Percentiles rank a stretch among this genome's conserved stretches.
Conservation (phyloP, 2,329 filamentous ascomycete species). For the Aspergillus uvarum region DNA sequence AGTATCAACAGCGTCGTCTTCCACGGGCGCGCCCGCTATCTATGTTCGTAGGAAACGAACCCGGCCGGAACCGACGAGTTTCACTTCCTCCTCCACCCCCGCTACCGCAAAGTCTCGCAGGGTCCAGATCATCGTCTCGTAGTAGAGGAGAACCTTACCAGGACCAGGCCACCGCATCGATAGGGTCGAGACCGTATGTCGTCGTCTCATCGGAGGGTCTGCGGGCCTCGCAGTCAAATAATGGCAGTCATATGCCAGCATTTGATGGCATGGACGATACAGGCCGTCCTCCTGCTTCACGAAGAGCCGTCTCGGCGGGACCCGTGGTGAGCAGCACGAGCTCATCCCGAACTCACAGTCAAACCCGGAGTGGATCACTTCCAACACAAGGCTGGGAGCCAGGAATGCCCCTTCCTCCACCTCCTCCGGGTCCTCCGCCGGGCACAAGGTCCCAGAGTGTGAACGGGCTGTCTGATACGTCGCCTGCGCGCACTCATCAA, state of each 20-base stretch:
- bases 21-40: conserved; percentile 36
- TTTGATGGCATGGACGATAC: conserved; percentile 22
- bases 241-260: conserved; percentile 14
- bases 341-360: conserved; percentile 34
- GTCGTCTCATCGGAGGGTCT: conserved; percentile 25
- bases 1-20: conserved; percentile 27
- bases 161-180: conserved; percentile 17
- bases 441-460: conserved; percentile 42
- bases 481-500: conserved; percentile 30
- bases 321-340: conserved; percentile 38
- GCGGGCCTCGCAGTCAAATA: conserved; percentile 19
- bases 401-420: conserved; percentile 49
- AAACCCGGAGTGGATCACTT: conserved; percentile 35
- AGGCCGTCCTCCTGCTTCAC: conserved; percentile 40
- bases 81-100: conserved; percentile 40
- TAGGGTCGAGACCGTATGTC: conserved; percentile 22
- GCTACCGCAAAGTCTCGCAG: conserved; percentile 28
- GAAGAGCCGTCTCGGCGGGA: conserved; percentile 48
- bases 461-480: conserved; percentile 34
- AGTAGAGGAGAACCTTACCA: conserved; percentile 29
- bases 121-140: conserved; percentile 37
- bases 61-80: conserved; percentile 28
- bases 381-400: conserved; percentile 41
- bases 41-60: conserved; percentile 29
- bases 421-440: conserved; percentile 48